Evolutionary conservation across 305 asterid species (phyloP).

Genomic region (Fraxinus sp.): DNA sequence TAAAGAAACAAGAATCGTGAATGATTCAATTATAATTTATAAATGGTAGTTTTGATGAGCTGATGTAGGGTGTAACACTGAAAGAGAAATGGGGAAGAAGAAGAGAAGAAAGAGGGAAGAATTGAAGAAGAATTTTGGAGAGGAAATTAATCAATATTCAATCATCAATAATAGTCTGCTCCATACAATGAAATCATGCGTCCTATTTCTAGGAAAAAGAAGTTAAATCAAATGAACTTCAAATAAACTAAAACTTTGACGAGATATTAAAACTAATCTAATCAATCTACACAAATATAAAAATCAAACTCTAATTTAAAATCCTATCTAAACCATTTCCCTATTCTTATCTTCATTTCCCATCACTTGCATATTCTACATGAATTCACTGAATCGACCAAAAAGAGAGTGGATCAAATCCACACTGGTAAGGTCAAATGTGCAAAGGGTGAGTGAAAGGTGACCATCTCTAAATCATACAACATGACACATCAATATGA

Average conservation of each 20-base stretch:
- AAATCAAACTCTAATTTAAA: neutral
- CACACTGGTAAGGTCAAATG: neutral
- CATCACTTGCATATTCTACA: neutral
- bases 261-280: neutral
- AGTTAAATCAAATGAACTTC: neutral
- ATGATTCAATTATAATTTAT: neutral
- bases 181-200: neutral
- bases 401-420: neutral
- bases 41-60: neutral
- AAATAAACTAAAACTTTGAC: neutral
- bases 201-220: neutral
- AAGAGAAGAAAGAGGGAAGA: neutral
- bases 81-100: neutral
- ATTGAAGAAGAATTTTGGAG: neutral
- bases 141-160: neutral
- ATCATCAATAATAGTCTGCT: neutral
- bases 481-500: neutral
- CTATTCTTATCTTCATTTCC: neutral
- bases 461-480: neutral
- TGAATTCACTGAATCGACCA: neutral
- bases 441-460: neutral
- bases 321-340: neutral
- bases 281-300: neutral
- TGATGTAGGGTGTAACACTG: neutral
- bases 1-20: neutral